phyloP scores from a whole-genome alignment of 2,329 filamentous ascomycete genomes.

The Knufia fluminis region DNA sequence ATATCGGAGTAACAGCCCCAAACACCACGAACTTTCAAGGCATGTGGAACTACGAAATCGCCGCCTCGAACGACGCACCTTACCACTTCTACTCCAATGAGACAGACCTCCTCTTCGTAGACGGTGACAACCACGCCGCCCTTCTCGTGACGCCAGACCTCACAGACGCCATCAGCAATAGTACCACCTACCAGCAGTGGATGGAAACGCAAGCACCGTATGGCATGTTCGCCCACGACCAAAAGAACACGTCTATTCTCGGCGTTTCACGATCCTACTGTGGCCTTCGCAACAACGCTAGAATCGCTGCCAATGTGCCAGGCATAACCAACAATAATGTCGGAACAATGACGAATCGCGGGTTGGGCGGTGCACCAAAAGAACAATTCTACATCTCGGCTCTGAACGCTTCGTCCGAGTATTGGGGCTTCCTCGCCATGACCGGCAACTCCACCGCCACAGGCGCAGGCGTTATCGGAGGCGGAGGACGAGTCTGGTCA shows the following conservation, averaged over 20 bases:
- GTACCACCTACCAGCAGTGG: conserved; percentile 45
- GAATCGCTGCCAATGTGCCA: conserved; percentile 50
- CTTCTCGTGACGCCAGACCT: conserved; percentile 70
- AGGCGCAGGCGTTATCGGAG: conserved; percentile 49
- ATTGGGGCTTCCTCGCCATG: conserved; percentile 63
- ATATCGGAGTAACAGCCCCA: conserved; percentile 65
- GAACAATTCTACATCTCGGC: conserved; percentile 79
- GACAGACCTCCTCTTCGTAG: conserved; percentile 68
- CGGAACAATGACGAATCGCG: conserved; percentile 60
- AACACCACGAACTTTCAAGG: conserved; percentile 55
- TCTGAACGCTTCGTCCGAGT: conserved; percentile 62
- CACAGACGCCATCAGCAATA: conserved; percentile 42
- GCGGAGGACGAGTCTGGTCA: conserved; percentile 68
- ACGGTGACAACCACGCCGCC: conserved; percentile 71
- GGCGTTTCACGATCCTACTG: conserved; percentile 77
- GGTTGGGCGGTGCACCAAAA: conserved; percentile 59
- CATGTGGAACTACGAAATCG: conserved; percentile 70
- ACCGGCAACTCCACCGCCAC: conserved; percentile 46
- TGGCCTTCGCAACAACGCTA: conserved; percentile 59
- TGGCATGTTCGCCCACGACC: conserved; percentile 64
- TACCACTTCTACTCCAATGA: conserved; percentile 48
- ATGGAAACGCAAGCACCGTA: conserved; percentile 57
- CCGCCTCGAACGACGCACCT: conserved; percentile 67
- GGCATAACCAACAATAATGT: conserved; percentile 39
- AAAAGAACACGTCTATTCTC: conserved; percentile 48